phyloP scores from a whole-genome alignment of 2,329 filamentous ascomycete genomes.

The Pseudovirgaria hyperparasitica region DNA sequence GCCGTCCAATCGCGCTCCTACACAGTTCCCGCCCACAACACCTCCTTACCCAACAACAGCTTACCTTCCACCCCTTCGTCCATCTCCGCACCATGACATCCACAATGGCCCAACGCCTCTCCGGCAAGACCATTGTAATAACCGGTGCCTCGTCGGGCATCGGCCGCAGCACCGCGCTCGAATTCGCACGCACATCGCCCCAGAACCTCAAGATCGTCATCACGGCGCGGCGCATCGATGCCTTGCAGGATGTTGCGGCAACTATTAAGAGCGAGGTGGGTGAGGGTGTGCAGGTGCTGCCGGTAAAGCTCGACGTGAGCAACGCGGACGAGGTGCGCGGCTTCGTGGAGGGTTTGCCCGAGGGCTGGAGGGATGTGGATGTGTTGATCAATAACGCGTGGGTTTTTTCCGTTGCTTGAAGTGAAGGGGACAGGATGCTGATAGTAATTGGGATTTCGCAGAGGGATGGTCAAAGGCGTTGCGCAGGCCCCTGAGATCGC shows the following conservation, averaged over 20 bases:
- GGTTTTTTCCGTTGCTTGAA: conserved; percentile 21
- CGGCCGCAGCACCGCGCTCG: conserved; percentile 68
- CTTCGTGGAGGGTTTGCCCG: conserved; percentile 63
- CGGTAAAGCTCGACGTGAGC: conserved; percentile 79
- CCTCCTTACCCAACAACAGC: too few species aligned
- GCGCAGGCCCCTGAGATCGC: conserved; percentile 75
- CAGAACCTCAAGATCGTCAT: conserved; percentile 70
- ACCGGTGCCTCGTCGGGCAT: conserved; percentile 93
- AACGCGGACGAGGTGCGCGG: conserved; percentile 58
- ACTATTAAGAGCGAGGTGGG: conserved; percentile 68
- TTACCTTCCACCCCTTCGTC: conserved; percentile 8
- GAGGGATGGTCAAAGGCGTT: conserved; percentile 79
- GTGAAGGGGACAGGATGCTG: neutral
- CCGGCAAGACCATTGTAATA: conserved; percentile 83
- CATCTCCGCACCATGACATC: conserved; percentile 49
- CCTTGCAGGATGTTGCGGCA: conserved; percentile 59
- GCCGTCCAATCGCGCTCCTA: too few species aligned
- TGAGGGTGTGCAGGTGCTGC: conserved; percentile 63
- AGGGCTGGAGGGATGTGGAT: conserved; percentile 74
- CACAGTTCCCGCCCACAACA: too few species aligned
- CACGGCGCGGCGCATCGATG: conserved; percentile 75
- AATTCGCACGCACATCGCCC: conserved; percentile 80
- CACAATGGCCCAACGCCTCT: conserved; percentile 67
- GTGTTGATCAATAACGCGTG: conserved; percentile 94
- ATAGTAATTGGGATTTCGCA: conserved; percentile 24